phyloP scores from a whole-genome alignment of 1,284 basidiomycete genomes.

The Cryptococcus sp. region DNA sequence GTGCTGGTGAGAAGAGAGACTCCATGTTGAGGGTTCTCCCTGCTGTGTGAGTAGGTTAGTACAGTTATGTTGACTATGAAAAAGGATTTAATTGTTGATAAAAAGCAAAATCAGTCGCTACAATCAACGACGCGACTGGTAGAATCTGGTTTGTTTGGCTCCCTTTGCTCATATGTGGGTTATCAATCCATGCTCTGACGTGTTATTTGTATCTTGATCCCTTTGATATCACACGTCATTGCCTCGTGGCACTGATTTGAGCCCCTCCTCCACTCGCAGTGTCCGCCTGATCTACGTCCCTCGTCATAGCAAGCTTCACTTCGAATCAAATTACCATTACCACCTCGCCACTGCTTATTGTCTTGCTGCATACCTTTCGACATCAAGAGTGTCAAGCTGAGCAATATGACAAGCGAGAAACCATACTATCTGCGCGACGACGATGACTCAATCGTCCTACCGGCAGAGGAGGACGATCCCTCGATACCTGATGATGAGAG shows the following conservation, averaged over 20 bases:
- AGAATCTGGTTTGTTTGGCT: conserved; percentile 6
- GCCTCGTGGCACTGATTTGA: background rate
- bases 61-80: background rate
- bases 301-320: no score
- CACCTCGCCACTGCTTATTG: no score
- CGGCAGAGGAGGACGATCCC: conserved; percentile 23
- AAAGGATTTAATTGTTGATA: no score
- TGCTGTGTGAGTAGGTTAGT: conserved; percentile 2
- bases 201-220: conserved; percentile 7
- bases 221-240: conserved; percentile 3
- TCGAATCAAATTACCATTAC: no score
- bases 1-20: conserved; percentile 21
- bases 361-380: no score
- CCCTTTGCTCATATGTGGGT: conserved; percentile 1
- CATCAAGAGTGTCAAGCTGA: no score
- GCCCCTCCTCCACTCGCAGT: conserved; percentile 7
- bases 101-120: conserved; percentile 23
- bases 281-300: no score
- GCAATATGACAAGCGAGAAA: conserved; percentile 2
- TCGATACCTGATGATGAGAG: conserved; percentile 19
- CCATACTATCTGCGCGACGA: conserved; percentile 18
- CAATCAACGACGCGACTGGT: background rate
- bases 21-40: conserved; percentile 8
- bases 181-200: background rate
- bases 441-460: conserved; percentile 13